These are phyloP conservation scores for Cryptomeria japonica DNA, from an alignment of 75 land plant species.

Conservation along the genomic window DNA sequence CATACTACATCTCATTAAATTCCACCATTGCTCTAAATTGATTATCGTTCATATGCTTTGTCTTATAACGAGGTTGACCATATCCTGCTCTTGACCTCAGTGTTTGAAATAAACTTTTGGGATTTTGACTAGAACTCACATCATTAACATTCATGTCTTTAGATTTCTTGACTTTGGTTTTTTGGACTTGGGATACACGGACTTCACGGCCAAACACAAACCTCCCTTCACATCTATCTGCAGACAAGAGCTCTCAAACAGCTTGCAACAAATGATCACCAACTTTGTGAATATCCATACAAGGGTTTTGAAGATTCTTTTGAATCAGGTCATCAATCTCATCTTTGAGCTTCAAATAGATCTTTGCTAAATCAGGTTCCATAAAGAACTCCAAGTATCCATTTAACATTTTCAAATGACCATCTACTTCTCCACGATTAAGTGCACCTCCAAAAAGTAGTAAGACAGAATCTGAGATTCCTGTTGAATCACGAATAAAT, in stretches of 20 bases:
- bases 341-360: conserved; percentile 59
- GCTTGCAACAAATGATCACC: conserved; percentile 77
- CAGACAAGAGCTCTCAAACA: conserved; percentile 68
- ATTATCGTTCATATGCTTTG: conserved; percentile 74
- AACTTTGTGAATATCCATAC: conserved; percentile 66
- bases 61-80: conserved; percentile 75
- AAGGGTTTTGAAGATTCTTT: conserved; percentile 74
- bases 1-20: conserved; percentile 83
- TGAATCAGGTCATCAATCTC: conserved; percentile 75
- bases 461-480: conserved; percentile 80
- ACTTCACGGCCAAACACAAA: conserved; percentile 86
- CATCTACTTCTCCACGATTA: conserved; percentile 48
- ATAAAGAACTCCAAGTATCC: conserved; percentile 89
- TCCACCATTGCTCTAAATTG: conserved; percentile 75
- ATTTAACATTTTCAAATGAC: conserved; percentile 82
- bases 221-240: conserved; percentile 80
- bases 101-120: conserved; percentile 73
- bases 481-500: conserved; percentile 86
- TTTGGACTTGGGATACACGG: neutral
- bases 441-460: conserved; percentile 87
- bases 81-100: conserved; percentile 67
- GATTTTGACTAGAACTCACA: conserved; percentile 35
- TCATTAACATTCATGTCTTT: too few relatives aligned
- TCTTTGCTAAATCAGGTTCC: conserved; percentile 66
- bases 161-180: too few relatives aligned